Evolutionary conservation across 176 grass and related monocot species (phyloP).

Genomic region (Zea luxurians): DNA sequence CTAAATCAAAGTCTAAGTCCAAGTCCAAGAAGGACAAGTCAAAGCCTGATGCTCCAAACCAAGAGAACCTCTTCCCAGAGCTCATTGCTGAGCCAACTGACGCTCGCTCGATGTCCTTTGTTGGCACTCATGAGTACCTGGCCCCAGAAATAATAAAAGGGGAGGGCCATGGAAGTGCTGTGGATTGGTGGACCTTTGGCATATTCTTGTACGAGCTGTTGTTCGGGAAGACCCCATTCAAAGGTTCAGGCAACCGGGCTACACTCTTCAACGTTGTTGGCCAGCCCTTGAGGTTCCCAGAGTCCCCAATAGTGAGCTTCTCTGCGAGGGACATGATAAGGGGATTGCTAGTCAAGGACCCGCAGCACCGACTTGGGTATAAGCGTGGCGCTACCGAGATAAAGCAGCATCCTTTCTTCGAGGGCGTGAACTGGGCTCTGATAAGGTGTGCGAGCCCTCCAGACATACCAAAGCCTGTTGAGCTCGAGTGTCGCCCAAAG

Average conservation of each 20-base stretch:
- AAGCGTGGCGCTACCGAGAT: conserved; percentile 78
- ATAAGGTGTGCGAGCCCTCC: conserved; percentile 76
- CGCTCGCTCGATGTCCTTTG: conserved; percentile 90
- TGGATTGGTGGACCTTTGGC: conserved; percentile 92
- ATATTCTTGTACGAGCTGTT: conserved; percentile 86
- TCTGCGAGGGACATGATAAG: conserved; percentile 76
- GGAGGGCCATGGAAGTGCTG: conserved; percentile 76
- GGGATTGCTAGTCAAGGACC: conserved; percentile 77
- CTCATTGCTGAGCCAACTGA: conserved; percentile 86
- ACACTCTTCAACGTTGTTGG: conserved; percentile 85
- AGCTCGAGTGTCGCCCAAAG: conserved; percentile 54
- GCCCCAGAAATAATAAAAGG: conserved; percentile 92
- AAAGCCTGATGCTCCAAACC: conserved; percentile 57
- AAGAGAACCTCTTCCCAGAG: conserved; percentile 70
- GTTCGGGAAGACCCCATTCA: conserved; percentile 83
- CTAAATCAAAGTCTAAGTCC: conserved; percentile 62
- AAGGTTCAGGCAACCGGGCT: conserved; percentile 82
- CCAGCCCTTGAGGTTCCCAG: conserved; percentile 71
- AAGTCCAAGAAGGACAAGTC: conserved; percentile 68
- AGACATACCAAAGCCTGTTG: conserved; percentile 70
- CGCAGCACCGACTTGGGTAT: conserved; percentile 66
- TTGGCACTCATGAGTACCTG: conserved; percentile 88
- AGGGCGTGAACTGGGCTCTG: conserved; percentile 90
- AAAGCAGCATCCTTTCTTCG: conserved; percentile 83
- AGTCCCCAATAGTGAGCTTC: conserved; percentile 66